phyloP scores from a whole-genome alignment of 768 basidiomycete species.

The Pholiota conissans region DNA sequence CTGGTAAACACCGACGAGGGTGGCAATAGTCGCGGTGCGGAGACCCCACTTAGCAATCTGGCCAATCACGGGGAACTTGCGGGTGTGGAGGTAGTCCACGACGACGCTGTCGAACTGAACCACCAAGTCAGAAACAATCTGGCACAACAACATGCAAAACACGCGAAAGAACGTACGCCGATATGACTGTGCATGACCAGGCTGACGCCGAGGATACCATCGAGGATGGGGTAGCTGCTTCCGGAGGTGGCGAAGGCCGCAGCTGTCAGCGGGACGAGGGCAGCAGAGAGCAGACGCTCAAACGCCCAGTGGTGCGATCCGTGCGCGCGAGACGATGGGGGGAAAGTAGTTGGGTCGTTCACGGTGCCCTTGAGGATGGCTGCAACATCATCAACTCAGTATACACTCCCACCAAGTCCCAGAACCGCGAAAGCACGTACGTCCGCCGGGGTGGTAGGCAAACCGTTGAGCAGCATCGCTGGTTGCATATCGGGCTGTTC shows the following conservation, averaged over 20 bases:
- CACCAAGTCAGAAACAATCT: neutral
- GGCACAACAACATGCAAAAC: neutral
- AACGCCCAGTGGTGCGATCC: conserved; percentile 95
- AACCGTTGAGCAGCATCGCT: conserved; percentile 21
- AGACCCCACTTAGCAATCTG: conserved; percentile 72
- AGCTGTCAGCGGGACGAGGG: conserved; percentile 84
- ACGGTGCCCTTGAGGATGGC: conserved; percentile 90
- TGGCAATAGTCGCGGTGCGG: conserved; percentile 73
- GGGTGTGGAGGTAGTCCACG: conserved; percentile 89
- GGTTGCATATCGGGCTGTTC: conserved; percentile 40
- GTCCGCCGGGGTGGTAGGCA: conserved; percentile 68
- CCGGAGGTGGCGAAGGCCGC: conserved; percentile 82
- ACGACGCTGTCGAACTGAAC: conserved; percentile 71
- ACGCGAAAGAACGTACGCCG: conserved; percentile 57
- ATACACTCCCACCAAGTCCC: neutral
- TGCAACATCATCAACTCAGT: conserved; percentile 22
- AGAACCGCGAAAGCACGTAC: conserved; percentile 40
- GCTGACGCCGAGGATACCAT: conserved; percentile 84
- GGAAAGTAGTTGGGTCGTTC: conserved; percentile 93
- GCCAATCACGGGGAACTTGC: conserved; percentile 90
- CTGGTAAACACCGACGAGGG: conserved; percentile 90
- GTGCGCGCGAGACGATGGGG: conserved; percentile 73
- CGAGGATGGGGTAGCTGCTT: conserved; percentile 79
- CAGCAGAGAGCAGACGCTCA: conserved; percentile 87
- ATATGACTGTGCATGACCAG: conserved; percentile 96